Evolutionary conservation across 2,329 filamentous ascomycete species (phyloP).

Genomic region (Cercospora canescens): DNA sequence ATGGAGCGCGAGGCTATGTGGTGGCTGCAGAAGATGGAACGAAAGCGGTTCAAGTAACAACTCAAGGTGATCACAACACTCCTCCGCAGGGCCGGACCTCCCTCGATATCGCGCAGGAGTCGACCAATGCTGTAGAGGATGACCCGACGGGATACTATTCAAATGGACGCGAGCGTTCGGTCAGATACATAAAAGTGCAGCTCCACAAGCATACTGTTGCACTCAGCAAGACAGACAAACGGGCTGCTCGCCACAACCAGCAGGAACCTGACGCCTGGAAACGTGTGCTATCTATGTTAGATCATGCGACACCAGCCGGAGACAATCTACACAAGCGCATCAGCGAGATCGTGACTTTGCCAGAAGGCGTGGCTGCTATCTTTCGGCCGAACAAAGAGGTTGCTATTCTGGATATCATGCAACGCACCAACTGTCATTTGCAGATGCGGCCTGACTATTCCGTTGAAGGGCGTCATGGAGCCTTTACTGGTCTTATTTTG

Average conservation of each 20-base stretch:
- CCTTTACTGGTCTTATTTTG: constrained; percentile 25
- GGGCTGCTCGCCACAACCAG: constrained; percentile 6
- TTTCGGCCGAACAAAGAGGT: constrained; percentile 23
- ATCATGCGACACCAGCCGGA: constrained; percentile 17
- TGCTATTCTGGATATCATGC: constrained; percentile 33
- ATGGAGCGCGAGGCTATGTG: background rate
- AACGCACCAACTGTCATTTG: constrained; percentile 31
- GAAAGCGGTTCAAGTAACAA: background rate
- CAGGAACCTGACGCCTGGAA: constrained; percentile 19
- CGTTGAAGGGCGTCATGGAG: constrained; percentile 20
- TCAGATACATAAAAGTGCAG: background rate
- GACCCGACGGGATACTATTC: background rate
- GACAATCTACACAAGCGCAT: constrained; percentile 17
- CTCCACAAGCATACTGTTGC: background rate
- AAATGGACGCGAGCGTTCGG: background rate
- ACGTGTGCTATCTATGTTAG: constrained; percentile 18
- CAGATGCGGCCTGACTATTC: background rate
- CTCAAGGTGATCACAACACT: background rate
- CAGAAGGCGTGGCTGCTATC: constrained; percentile 17
- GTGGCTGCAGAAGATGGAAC: background rate
- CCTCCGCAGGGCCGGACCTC: background rate
- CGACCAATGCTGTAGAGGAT: background rate
- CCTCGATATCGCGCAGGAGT: background rate
- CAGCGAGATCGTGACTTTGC: constrained; percentile 26
- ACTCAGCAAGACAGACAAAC: background rate